phyloP scores from a whole-genome alignment of 768 basidiomycete genomes.

The Tulasnella calospora region DNA sequence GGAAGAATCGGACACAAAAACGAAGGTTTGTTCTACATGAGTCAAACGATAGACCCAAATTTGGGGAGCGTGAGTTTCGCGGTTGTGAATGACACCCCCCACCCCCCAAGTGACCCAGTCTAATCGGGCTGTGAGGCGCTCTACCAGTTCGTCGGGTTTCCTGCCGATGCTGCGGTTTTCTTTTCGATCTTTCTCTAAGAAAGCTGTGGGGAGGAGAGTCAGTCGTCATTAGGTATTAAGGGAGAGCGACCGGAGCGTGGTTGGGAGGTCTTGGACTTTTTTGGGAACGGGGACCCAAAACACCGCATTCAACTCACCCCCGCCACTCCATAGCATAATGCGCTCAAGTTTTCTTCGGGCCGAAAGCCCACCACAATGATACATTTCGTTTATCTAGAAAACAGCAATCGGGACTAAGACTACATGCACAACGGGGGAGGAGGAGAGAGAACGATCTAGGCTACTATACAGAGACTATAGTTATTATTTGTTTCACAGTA shows the following conservation, averaged over 20 bases:
- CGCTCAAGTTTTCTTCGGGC: too few species aligned
- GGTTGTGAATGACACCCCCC: too few species aligned
- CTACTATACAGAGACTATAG: not conserved
- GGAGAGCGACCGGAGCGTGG: too few species aligned
- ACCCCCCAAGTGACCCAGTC: not conserved
- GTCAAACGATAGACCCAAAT: too few species aligned
- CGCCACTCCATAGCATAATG: too few species aligned
- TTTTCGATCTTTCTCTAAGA: not conserved
- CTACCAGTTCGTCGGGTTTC: not conserved
- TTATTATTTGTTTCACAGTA: not conserved
- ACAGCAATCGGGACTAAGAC: not conserved
- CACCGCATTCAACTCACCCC: not conserved
- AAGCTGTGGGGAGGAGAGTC: not conserved
- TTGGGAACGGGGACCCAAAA: not conserved
- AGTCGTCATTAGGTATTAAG: too few species aligned
- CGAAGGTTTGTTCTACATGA: too few species aligned
- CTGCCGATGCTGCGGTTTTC: not conserved
- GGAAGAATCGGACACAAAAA: too few species aligned
- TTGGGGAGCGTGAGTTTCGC: too few species aligned
- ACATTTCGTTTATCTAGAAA: slow-evolving; percentile 6
- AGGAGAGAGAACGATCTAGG: not conserved
- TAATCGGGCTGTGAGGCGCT: not conserved
- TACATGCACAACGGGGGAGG: not conserved
- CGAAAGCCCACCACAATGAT: not conserved
- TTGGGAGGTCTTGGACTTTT: not conserved